Conservation (phyloP, 1,139 yeast genomes). For the Geotrichum bryndzae region DNA sequence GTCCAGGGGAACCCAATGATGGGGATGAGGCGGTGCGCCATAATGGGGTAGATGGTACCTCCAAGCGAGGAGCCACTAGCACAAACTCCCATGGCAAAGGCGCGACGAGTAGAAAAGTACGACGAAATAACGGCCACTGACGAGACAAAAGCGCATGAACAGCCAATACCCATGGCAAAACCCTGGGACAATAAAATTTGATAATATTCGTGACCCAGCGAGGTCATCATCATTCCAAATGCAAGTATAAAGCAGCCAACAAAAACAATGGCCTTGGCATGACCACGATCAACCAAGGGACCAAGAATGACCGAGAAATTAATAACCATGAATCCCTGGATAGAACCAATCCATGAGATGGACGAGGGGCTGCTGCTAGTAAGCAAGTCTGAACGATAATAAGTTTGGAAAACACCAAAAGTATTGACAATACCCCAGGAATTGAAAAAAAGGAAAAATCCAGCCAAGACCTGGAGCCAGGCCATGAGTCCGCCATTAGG, state of each 20-base stretch:
- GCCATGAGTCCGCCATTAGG: slow-evolving; percentile 33
- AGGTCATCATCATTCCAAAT: slow-evolving; percentile 49
- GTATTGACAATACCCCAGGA: slow-evolving; percentile 57
- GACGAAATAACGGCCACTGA: slow-evolving; percentile 35
- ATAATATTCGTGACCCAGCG: slow-evolving; percentile 44
- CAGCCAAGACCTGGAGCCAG: slow-evolving; percentile 33
- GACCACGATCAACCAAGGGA: slow-evolving; percentile 49
- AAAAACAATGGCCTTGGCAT: slow-evolving; percentile 27
- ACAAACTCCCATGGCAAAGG: slow-evolving; percentile 51
- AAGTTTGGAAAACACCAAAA: slow-evolving; percentile 58
- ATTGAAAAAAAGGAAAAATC: slow-evolving; percentile 46
- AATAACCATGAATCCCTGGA: slow-evolving; percentile 50
- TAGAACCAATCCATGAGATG: slow-evolving; percentile 61
- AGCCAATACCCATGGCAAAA: slow-evolving; percentile 48
- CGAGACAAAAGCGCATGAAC: slow-evolving; percentile 22
- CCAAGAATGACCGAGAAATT: slow-evolving; percentile 56
- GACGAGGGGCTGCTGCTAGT: slow-evolving; percentile 38
- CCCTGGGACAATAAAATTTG: slow-evolving; percentile 58
- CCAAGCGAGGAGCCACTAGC: slow-evolving; percentile 53
- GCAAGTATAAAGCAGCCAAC: slow-evolving; percentile 43
- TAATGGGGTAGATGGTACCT: slow-evolving; percentile 33
- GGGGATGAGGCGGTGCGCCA: slow-evolving; percentile 28
- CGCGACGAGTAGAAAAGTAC: slow-evolving; percentile 49
- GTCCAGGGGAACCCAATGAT: slow-evolving; percentile 35
- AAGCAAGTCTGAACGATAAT: slow-evolving; percentile 46